Conservation (phyloP, 2,329 filamentous ascomycete genomes). For the Sarocladium brachiariae region DNA sequence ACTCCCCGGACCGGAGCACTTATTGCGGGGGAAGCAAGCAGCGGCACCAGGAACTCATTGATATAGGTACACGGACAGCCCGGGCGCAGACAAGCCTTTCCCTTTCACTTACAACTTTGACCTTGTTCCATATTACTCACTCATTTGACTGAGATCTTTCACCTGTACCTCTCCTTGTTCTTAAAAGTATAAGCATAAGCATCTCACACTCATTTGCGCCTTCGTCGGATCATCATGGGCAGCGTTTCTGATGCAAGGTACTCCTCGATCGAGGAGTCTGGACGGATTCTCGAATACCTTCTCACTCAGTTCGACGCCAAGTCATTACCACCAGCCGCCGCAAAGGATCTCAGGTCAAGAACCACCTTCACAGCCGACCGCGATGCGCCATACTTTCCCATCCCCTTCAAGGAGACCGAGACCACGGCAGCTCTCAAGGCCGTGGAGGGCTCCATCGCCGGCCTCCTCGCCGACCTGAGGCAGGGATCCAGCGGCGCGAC, state of each 20-base stretch:
- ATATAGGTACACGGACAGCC: no score
- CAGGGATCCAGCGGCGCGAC: constrained; percentile 8
- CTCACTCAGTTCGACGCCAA: constrained; percentile 19
- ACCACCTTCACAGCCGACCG: constrained; percentile 27
- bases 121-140: no score
- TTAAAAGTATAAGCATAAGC: neutral
- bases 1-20: constrained; percentile 1
- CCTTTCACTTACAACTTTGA: no score
- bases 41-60: neutral
- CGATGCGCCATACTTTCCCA: constrained; percentile 37
- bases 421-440: constrained; percentile 36
- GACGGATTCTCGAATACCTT: constrained; percentile 19
- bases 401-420: constrained; percentile 41
- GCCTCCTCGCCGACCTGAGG: constrained; percentile 23
- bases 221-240: neutral
- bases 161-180: neutral
- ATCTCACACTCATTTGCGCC: neutral
- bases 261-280: constrained; percentile 20
- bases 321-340: constrained; percentile 21
- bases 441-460: constrained; percentile 30
- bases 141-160: no score
- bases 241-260: constrained; percentile 12
- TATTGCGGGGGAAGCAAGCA: constrained; percentile 9
- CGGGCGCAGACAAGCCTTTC: no score
- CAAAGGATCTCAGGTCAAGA: constrained; percentile 16